A percentile compares a stretch with the other conserved stretches of the same genome.
These are phyloP conservation scores for Myxozyma lipomycoides DNA, from an alignment of 805 yeast genomes.

Conservation along the genomic window DNA sequence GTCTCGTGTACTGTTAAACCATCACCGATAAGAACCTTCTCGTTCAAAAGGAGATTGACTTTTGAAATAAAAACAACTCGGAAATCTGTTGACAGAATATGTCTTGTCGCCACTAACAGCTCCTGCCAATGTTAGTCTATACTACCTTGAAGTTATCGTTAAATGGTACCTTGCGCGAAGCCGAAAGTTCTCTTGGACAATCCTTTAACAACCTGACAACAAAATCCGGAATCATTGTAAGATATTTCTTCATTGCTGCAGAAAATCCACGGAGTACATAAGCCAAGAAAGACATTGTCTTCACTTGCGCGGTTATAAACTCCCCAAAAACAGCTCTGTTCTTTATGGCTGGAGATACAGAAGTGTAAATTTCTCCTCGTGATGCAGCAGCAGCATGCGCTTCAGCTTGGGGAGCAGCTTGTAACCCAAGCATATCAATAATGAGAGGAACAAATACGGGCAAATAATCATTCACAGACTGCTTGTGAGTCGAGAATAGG, in stretches of 20 bases:
- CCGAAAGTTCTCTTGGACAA: slow-evolving; percentile 88
- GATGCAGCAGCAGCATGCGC: slow-evolving; percentile 59
- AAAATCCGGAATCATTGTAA: slow-evolving; percentile 73
- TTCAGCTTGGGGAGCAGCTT: slow-evolving; percentile 74
- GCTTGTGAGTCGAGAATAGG: slow-evolving; percentile 80
- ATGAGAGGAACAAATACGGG: slow-evolving; percentile 79
- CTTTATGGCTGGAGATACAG: slow-evolving; percentile 69
- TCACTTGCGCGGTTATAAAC: slow-evolving; percentile 87
- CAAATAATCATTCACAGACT: slow-evolving; percentile 63
- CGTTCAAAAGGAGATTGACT: slow-evolving; percentile 79
- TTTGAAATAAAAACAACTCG: slow-evolving; percentile 78
- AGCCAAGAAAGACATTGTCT: slow-evolving; percentile 92
- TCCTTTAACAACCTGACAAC: slow-evolving; percentile 84
- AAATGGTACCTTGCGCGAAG: slow-evolving; percentile 62
- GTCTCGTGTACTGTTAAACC: slow-evolving; percentile 90
- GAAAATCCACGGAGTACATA: slow-evolving; percentile 86
- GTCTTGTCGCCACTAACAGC: slow-evolving; percentile 87
- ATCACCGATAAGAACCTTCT: slow-evolving; percentile 80
- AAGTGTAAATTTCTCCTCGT: slow-evolving; percentile 57
- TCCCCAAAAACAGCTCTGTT: slow-evolving; percentile 82
- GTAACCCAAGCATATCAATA: slow-evolving; percentile 60
- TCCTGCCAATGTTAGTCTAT: slow-evolving; percentile 42
- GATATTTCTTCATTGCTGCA: slow-evolving; percentile 54
- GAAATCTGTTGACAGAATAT: slow-evolving; percentile 87
- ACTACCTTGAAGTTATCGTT: background rate